phyloP scores from a whole-genome alignment of 306 rosid species.

The Adenanthera pavonina region DNA sequence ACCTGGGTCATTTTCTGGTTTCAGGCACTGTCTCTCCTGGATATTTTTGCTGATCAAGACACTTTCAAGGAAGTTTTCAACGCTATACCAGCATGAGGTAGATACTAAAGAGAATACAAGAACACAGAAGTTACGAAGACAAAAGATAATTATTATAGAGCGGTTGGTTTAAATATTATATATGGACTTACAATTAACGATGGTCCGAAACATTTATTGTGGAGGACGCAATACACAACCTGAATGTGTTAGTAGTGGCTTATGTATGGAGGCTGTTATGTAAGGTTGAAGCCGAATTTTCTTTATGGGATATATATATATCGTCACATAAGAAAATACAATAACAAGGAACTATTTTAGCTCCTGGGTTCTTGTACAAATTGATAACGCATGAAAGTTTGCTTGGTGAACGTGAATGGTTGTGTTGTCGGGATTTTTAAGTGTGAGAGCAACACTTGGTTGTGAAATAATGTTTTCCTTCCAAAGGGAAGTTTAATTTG shows the following conservation, averaged over 20 bases:
- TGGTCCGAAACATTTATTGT: constrained; percentile 32
- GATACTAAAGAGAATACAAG: constrained; percentile 33
- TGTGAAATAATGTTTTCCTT: not conserved
- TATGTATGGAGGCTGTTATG: constrained; percentile 46
- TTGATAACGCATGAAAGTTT: constrained; percentile 15
- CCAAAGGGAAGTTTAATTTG: not conserved
- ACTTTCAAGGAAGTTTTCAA: constrained; percentile 48
- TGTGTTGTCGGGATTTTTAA: not conserved
- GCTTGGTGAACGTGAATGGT: not conserved
- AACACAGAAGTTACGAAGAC: constrained; percentile 16
- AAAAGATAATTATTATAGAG: constrained; percentile 31
- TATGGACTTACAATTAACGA: constrained; percentile 1
- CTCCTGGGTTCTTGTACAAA: constrained; percentile 16
- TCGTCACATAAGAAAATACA: constrained; percentile 32
- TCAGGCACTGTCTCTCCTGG: constrained; percentile 92
- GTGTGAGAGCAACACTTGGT: not conserved
- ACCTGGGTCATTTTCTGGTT: constrained; percentile 17
- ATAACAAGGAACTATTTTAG: constrained; percentile 25
- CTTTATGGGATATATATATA: constrained; percentile 30
- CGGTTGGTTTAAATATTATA: constrained; percentile 35
- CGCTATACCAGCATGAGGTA: constrained; percentile 44
- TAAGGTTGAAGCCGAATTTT: constrained; percentile 37
- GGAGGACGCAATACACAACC: constrained; percentile 36
- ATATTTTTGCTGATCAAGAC: constrained; percentile 73
- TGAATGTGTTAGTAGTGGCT: constrained; percentile 31